These are phyloP conservation scores for Hypericum perforatum DNA, from an alignment of 345 rosid genomes.

Conservation along the genomic window DNA sequence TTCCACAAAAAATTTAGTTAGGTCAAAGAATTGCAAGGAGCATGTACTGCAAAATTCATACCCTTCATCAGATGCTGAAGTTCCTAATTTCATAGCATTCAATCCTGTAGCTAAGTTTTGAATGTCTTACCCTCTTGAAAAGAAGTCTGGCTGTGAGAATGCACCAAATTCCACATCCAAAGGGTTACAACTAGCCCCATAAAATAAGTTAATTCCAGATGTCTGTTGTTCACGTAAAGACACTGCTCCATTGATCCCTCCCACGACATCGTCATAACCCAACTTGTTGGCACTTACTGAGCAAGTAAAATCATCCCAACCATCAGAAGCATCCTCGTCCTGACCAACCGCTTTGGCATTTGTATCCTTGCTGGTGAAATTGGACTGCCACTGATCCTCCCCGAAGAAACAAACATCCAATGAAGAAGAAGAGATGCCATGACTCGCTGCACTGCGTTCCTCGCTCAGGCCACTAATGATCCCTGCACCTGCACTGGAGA, in stretches of 20 bases:
- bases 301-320: too few relatives aligned
- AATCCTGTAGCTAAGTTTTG: constrained; percentile 23
- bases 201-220: constrained; percentile 29
- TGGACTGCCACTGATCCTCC: constrained; percentile 28
- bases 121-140: constrained; percentile 24
- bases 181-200: constrained; percentile 10
- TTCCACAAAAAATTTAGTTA: neutral
- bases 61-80: constrained; percentile 44
- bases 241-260: constrained; percentile 13
- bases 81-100: constrained; percentile 19
- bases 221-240: constrained; percentile 21
- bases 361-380: constrained; percentile 13
- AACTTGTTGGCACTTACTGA: constrained; percentile 14
- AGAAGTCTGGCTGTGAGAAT: constrained; percentile 27
- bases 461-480: neutral
- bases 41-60: neutral
- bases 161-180: constrained; percentile 28
- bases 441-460: neutral
- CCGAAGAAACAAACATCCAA: constrained; percentile 32
- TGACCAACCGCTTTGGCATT: constrained; percentile 12
- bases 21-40: neutral
- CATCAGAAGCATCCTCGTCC: too few relatives aligned
- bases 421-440: constrained; percentile 25
- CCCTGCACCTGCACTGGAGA: constrained; percentile 17
- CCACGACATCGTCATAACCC: constrained; percentile 13